These are phyloP conservation scores for Arabis hirsuta DNA, from an alignment of 345 rosid genomes.

Conservation along the genomic window DNA sequence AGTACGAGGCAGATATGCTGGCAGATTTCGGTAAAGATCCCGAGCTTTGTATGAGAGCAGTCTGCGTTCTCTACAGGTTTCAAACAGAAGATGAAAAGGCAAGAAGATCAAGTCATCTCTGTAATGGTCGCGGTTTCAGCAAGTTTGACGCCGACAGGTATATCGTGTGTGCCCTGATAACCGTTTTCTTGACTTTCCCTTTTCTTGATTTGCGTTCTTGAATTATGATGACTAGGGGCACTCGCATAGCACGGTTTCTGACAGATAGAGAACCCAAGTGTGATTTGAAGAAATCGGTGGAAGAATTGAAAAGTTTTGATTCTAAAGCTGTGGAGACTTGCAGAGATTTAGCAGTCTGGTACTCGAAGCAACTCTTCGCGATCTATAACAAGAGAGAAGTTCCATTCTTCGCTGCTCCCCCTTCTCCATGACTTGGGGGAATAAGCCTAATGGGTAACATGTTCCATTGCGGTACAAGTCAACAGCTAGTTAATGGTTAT, in stretches of 20 bases:
- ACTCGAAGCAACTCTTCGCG: constrained; percentile 73
- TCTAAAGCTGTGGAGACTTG: constrained; percentile 53
- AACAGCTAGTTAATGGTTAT: neutral
- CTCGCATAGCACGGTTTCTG: constrained; percentile 58
- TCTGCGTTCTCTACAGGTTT: constrained; percentile 69
- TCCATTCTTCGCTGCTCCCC: constrained; percentile 53
- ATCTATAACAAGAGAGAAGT: constrained; percentile 70
- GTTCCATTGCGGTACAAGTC: neutral
- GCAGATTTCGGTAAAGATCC: constrained; percentile 70
- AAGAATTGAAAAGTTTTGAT: constrained; percentile 54
- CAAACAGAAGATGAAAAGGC: constrained; percentile 67
- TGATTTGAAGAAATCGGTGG: constrained; percentile 60
- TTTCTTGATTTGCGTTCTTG: neutral
- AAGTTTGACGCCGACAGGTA: constrained; percentile 70
- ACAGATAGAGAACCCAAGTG: constrained; percentile 59
- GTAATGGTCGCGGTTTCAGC: constrained; percentile 72
- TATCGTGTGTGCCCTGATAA: neutral
- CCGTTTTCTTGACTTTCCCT: neutral
- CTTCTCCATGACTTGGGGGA: constrained; percentile 19
- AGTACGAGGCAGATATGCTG: constrained; percentile 68
- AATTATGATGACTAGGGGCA: constrained; percentile 55
- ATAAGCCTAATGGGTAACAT: constrained; percentile 11
- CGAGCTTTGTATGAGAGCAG: constrained; percentile 82
- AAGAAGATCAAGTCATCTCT: constrained; percentile 44
- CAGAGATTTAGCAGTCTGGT: constrained; percentile 53